Percentiles rank a stretch among this genome's conserved stretches.
phyloP scores from a whole-genome alignment of 495 filamentous ascomycete species.

The Mycothermus thermophilus region DNA sequence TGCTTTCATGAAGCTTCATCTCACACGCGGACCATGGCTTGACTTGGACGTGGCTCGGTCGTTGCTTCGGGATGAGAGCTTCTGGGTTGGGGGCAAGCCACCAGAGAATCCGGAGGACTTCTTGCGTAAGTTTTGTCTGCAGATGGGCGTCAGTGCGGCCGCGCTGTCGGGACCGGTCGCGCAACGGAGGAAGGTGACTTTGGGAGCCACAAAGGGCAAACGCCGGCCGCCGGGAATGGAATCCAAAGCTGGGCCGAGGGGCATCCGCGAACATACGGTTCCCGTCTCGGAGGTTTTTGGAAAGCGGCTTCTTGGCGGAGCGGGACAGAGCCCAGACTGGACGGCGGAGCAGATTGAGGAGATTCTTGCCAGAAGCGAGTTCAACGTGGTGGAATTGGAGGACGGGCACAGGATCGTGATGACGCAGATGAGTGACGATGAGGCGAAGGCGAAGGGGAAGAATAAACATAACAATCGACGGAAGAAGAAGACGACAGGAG shows the following conservation, averaged over 20 bases:
- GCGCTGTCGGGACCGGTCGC: too few relatives aligned
- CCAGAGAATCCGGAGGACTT: conserved; percentile 17
- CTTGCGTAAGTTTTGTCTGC: conserved; percentile 23
- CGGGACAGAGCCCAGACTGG: conserved; percentile 12
- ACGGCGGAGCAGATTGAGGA: conserved; percentile 16
- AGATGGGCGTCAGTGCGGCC: conserved; percentile 21
- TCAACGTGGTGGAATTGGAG: not conserved
- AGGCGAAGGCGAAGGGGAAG: too few relatives aligned
- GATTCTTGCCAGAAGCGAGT: conserved; percentile 16
- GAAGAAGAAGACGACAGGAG: too few relatives aligned
- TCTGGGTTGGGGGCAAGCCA: conserved; percentile 20
- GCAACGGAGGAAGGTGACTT: too few relatives aligned
- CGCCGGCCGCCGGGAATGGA: not conserved
- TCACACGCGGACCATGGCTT: conserved; percentile 15
- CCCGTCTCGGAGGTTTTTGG: conserved; percentile 21
- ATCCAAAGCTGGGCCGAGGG: conserved; percentile 17
- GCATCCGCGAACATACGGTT: conserved; percentile 11
- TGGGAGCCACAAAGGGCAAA: conserved; percentile 14
- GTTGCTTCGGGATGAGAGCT: conserved; percentile 12
- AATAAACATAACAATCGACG: too few relatives aligned
- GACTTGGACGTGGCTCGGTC: conserved; percentile 24
- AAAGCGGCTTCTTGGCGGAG: conserved; percentile 12
- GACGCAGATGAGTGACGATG: not conserved
- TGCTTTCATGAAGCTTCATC: conserved; percentile 14
- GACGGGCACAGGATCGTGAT: not conserved